Evolutionary conservation across 257 asterid species (phyloP).

Genomic region (Nicotiana benthamiana): DNA sequence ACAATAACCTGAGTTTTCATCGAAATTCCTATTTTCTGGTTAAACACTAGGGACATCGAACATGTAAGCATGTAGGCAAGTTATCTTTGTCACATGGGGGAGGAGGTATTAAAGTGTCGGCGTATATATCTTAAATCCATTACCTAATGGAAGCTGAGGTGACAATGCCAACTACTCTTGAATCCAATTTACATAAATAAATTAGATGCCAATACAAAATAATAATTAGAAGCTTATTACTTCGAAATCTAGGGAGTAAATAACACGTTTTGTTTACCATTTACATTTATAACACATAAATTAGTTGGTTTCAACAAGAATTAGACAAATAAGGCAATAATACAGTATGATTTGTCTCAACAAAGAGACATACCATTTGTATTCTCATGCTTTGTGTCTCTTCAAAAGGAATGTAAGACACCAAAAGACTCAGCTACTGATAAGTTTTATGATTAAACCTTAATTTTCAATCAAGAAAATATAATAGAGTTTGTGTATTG

Average conservation of each 20-base stretch:
- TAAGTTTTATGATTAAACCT: neutral
- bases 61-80: neutral
- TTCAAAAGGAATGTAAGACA: neutral
- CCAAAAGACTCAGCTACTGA: too few species aligned
- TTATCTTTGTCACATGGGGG: too few species aligned
- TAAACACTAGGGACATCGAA: neutral
- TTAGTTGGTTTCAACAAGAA: neutral
- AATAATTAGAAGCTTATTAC: neutral
- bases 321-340: neutral
- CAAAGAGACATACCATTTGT: neutral
- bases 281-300: neutral
- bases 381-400: neutral
- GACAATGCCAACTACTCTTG: too few species aligned
- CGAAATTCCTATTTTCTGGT: too few species aligned
- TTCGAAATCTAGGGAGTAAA: too few species aligned
- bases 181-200: too few species aligned
- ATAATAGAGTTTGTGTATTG: neutral
- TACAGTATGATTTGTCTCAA: neutral
- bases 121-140: too few species aligned
- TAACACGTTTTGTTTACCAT: neutral
- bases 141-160: too few species aligned
- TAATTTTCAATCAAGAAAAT: neutral
- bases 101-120: too few species aligned
- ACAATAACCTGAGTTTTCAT: too few species aligned
- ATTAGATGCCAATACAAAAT: neutral